Percentiles rank a stretch among this genome's conserved stretches.
These are phyloP conservation scores for Aaosphaeria arxii DNA, from an alignment of 2,329 filamentous ascomycete species.

Conservation along the genomic window DNA sequence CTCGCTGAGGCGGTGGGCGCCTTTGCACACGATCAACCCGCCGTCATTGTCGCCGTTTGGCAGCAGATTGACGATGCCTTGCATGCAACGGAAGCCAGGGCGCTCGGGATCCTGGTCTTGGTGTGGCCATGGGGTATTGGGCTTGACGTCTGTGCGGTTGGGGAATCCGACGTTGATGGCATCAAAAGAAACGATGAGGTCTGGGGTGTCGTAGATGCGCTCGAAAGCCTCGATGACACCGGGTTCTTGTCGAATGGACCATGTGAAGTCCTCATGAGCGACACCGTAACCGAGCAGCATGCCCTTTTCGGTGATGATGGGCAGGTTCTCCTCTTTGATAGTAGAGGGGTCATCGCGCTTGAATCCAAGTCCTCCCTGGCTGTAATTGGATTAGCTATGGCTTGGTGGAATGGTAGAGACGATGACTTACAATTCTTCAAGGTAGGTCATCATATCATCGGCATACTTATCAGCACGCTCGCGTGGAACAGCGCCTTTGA, in stretches of 20 bases:
- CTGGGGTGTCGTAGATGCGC: conserved; percentile 33
- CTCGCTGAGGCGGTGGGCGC: conserved; percentile 26
- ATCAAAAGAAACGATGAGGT: conserved; percentile 40
- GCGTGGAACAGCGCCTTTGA: conserved; percentile 42
- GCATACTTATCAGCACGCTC: conserved; percentile 21
- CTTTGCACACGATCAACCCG: conserved; percentile 35
- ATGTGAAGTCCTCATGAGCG: conserved; percentile 41
- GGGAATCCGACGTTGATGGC: conserved; percentile 37
- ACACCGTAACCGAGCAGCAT: conserved; percentile 32
- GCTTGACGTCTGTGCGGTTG: conserved; percentile 11
- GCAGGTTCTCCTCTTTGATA: conserved; percentile 16
- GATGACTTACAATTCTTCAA: conserved; percentile 30
- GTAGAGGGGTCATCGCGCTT: conserved; percentile 18
- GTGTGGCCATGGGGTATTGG: conserved; percentile 35
- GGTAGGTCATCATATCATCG: conserved; percentile 20
- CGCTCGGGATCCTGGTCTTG: conserved; percentile 23
- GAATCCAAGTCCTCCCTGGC: conserved; percentile 4
- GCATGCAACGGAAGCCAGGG: conserved; percentile 51
- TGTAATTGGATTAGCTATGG: conserved; percentile 8
- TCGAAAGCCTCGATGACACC: conserved; percentile 36
- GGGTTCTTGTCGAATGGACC: conserved; percentile 39
- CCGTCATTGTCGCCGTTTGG: conserved; percentile 37
- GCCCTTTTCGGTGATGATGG: conserved; percentile 16
- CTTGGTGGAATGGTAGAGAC: not conserved
- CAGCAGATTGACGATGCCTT: conserved; percentile 50